Conservation (phyloP, 805 yeast genomes). For the Myxozyma neglecta region DNA sequence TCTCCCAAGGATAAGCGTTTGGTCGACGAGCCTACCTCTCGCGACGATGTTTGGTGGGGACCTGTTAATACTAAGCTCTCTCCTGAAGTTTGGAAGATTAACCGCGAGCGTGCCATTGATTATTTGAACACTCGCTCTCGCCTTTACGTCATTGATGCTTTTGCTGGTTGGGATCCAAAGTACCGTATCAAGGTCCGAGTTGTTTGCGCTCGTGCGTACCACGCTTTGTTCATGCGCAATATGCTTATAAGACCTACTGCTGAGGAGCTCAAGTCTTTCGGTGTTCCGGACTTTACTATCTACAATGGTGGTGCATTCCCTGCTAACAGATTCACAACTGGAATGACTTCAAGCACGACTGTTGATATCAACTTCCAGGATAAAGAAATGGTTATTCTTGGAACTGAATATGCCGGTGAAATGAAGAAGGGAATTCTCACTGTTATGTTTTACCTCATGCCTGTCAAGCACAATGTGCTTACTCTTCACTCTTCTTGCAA, state of each 20-base stretch:
- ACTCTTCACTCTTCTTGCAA: conserved; percentile 95
- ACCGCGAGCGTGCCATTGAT: conserved; percentile 95
- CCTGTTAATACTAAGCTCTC: conserved; percentile 95
- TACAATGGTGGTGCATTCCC: conserved; percentile 99
- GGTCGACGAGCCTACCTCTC: conserved; percentile 88
- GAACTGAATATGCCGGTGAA: conserved; percentile 99
- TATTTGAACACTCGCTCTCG: conserved; percentile 94
- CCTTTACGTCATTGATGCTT: conserved; percentile 92
- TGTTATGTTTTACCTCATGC: conserved; percentile 98
- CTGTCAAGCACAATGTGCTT: conserved; percentile 83
- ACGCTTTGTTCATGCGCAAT: conserved; percentile 95
- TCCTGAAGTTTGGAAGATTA: conserved; percentile 91
- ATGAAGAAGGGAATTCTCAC: conserved; percentile 99
- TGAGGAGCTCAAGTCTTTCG: conserved; percentile 84
- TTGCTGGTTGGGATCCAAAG: conserved; percentile 98
- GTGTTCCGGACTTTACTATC: conserved; percentile 97
- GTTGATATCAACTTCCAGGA: conserved; percentile 95
- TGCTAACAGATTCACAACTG: conserved; percentile 92
- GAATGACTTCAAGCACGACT: conserved; percentile 95
- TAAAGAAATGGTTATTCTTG: conserved; percentile 98
- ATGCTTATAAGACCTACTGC: conserved; percentile 94
- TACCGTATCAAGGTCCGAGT: conserved; percentile 20
- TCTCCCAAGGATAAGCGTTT: conserved; percentile 98
- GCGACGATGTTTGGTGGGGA: conserved; percentile 96
- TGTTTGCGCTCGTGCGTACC: conserved; percentile 78